Evolutionary conservation across 129 eudicot species (phyloP).

Genomic region (Logfia minima): DNA sequence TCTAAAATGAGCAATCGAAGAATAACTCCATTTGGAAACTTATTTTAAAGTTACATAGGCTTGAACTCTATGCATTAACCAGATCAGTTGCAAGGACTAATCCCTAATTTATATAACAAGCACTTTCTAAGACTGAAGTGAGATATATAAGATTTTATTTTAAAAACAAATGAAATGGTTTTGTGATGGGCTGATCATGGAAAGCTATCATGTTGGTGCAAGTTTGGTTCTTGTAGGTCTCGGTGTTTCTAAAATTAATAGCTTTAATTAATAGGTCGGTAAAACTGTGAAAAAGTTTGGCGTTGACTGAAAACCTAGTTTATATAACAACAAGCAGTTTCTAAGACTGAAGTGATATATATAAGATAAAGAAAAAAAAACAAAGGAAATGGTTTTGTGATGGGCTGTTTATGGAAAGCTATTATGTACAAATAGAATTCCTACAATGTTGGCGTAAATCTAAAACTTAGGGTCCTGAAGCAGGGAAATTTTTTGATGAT

Average conservation of each 20-base stretch:
- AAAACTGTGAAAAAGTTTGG: neutral
- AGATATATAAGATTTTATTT: too few species aligned
- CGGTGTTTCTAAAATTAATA: too few species aligned
- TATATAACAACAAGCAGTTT: neutral
- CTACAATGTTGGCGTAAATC: neutral
- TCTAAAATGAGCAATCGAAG: too few species aligned
- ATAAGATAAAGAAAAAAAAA: neutral
- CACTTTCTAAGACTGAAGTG: too few species aligned
- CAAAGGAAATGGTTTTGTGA: neutral
- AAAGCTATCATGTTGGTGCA: too few species aligned
- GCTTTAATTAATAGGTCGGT: neutral
- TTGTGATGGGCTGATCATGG: too few species aligned
- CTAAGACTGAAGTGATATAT: neutral
- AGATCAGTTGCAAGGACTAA: neutral
- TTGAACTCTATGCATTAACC: neutral
- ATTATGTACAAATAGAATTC: neutral
- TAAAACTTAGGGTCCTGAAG: neutral
- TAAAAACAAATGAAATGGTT: too few species aligned
- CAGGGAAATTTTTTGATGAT: neutral
- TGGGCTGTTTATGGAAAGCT: neutral
- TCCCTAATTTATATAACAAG: too few species aligned
- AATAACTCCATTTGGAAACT: too few species aligned
- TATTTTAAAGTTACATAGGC: too few species aligned
- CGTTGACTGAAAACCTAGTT: neutral
- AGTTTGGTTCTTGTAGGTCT: too few species aligned